A percentile compares a stretch with the other conserved stretches of the same genome.
phyloP scores from a whole-genome alignment of 169 alveolate genomes.

The Cytauxzoon felis region DNA sequence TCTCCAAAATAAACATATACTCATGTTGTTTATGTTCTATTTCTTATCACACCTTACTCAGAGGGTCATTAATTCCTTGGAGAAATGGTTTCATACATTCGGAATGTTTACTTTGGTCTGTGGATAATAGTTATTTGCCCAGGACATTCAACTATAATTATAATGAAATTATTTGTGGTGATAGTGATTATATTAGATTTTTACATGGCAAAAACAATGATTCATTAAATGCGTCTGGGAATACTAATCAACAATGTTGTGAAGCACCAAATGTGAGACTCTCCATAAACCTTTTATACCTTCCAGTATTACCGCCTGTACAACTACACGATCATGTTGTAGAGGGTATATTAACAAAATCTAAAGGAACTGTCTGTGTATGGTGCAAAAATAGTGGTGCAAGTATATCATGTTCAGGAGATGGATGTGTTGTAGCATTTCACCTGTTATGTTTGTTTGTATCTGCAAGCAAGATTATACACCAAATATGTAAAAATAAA shows the following conservation, averaged over 20 bases:
- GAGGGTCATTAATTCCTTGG: constrained; percentile 69
- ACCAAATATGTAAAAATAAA: not conserved
- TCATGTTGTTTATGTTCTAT: constrained; percentile 21
- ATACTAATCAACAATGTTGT: not conserved
- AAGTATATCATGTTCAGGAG: constrained; percentile 60
- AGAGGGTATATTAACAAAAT: constrained; percentile 40
- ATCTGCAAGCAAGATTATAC: constrained; percentile 33
- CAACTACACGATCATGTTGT: constrained; percentile 60
- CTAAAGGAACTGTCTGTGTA: constrained; percentile 39
- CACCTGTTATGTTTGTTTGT: constrained; percentile 65
- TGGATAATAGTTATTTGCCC: constrained; percentile 58
- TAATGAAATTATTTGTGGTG: no score
- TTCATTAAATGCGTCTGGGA: not conserved
- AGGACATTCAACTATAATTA: constrained; percentile 32
- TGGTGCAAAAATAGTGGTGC: constrained; percentile 66
- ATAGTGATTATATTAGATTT: no score
- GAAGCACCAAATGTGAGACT: not conserved
- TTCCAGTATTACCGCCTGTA: constrained; percentile 60
- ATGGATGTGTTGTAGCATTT: constrained; percentile 56
- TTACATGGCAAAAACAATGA: not conserved
- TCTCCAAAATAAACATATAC: no score
- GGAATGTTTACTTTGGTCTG: constrained; percentile 71
- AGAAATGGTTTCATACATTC: constrained; percentile 65
- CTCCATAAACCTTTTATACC: constrained; percentile 14
- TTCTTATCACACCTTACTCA: constrained; percentile 20